Evolutionary conservation across 2,329 filamentous ascomycete genomes (phyloP), one percentile per base, ranked within the genome.

Genomic region (Fusarium nygamai): DNA sequence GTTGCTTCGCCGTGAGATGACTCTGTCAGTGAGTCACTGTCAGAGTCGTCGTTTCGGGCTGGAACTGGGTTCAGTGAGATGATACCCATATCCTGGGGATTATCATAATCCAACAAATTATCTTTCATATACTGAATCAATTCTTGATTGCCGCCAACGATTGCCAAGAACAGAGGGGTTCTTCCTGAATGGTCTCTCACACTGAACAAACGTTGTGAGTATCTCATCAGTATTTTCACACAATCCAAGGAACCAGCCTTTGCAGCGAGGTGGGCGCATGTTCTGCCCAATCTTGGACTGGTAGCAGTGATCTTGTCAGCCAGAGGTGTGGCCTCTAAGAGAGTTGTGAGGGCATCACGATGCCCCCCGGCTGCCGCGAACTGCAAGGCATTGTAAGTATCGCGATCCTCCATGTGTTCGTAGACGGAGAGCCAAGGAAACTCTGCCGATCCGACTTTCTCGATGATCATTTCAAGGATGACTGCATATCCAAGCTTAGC

Each of bases 301-400:
- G 34, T 38, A 9, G 68, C 31, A 13, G 74, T 43, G 10, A 78
- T 51, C 17, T 61, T 39, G 6, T 47, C 24, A 14, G 19, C 34
- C 20, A 77, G 27, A 10, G 64, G 51, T 3, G 76, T 77, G n/a
- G 67, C 53, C 22, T 71, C 57, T 8, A 78, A n/a, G 6, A 78
- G 67, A 0, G 64, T 33, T 19, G 62, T 67, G 44, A 78, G 17
- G 36, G 59, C 20, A 56, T 73, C 54, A 29, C 67, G 43, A 39
- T 67, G 70, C 0, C 73, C 68, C 5, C 71, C 56, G 6, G 57
- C 57, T 44, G 77, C 76, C 16, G 77, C 77, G 39, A 79, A 64
- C 38, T 78, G 77, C 17, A 78, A 57, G 10, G 74, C 70, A 31
- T 76, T 78, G 36, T 71, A 77, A 16, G 66, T 67, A 33, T 62